These are phyloP conservation scores for Talinum fruticosum DNA, from an alignment of 148 eudicot genomes.

Conservation along the genomic window DNA sequence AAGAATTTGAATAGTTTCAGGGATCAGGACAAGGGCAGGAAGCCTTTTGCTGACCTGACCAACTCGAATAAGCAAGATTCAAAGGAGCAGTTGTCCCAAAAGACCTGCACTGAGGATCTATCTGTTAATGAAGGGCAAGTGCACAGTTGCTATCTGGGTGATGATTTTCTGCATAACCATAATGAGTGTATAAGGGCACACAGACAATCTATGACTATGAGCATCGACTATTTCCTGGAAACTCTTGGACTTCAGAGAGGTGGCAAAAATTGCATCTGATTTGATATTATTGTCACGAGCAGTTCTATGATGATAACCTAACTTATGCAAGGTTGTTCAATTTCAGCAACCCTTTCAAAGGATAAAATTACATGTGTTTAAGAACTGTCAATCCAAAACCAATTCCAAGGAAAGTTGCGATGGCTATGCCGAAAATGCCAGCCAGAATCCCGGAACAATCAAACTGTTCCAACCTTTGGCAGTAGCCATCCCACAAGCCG, in stretches of 20 bases:
- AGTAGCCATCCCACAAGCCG: slow-evolving; percentile 98
- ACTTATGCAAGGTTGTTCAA: background rate
- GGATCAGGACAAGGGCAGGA: slow-evolving; percentile 31
- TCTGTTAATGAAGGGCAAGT: slow-evolving; percentile 29
- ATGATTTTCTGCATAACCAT: slow-evolving; percentile 58
- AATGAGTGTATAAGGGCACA: slow-evolving; percentile 53
- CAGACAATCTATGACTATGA: slow-evolving; percentile 25
- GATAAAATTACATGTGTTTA: slow-evolving; percentile 47
- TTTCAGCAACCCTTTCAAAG: background rate
- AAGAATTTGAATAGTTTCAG: background rate
- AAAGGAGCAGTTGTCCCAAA: slow-evolving; percentile 20
- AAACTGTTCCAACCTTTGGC: slow-evolving; percentile 82
- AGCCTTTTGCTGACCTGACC: slow-evolving; percentile 55
- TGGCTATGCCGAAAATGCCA: slow-evolving; percentile 83
- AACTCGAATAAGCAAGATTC: slow-evolving; percentile 42
- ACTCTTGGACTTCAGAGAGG: slow-evolving; percentile 43
- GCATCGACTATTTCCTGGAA: slow-evolving; percentile 42
- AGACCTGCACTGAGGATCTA: background rate
- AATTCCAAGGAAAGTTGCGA: slow-evolving; percentile 79
- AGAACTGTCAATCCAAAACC: slow-evolving; percentile 66
- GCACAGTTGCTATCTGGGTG: slow-evolving; percentile 28
- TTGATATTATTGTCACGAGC: background rate
- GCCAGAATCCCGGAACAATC: slow-evolving; percentile 78
- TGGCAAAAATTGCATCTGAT: slow-evolving; percentile 6
- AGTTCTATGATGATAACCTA: background rate